phyloP scores from a whole-genome alignment of 495 filamentous ascomycete species.

The Podospora fimiseda region DNA sequence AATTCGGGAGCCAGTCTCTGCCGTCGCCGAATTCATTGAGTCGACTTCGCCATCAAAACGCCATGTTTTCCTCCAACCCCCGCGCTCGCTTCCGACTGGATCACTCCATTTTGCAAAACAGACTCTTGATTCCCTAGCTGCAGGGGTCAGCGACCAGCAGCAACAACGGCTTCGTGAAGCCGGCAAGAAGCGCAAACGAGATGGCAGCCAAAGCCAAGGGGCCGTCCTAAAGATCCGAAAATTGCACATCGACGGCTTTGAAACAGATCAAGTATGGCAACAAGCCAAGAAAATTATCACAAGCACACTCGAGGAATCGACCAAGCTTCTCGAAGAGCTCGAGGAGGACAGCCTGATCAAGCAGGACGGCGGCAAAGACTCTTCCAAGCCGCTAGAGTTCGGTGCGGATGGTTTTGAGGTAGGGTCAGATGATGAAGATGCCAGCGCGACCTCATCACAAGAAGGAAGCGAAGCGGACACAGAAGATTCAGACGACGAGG shows the following conservation, averaged over 20 bases:
- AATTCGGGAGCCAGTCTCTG: constrained; percentile 23
- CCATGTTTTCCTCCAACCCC: constrained; percentile 66
- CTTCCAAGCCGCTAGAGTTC: constrained; percentile 29
- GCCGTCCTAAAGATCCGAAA: constrained; percentile 62
- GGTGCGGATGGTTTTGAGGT: constrained; percentile 46
- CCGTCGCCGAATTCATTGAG: constrained; percentile 43
- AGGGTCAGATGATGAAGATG: constrained; percentile 29
- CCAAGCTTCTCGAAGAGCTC: constrained; percentile 44
- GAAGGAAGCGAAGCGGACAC: constrained; percentile 28
- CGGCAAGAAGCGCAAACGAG: constrained; percentile 62
- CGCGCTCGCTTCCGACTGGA: constrained; percentile 52
- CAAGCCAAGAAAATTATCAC: constrained; percentile 76
- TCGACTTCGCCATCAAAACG: constrained; percentile 40
- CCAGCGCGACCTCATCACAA: constrained; percentile 10
- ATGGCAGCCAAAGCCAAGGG: constrained; percentile 27
- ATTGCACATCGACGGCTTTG: constrained; percentile 82
- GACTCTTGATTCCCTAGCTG: constrained; percentile 69
- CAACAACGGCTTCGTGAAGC: constrained; percentile 47
- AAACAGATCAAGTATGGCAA: constrained; percentile 85
- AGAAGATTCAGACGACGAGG: constrained; percentile 37
- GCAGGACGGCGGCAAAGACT: constrained; percentile 12
- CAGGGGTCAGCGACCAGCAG: constrained; percentile 60
- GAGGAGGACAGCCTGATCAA: constrained; percentile 33
- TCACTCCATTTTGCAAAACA: constrained; percentile 66
- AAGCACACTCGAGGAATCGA: constrained; percentile 36